Evolutionary conservation across 129 eudicot genomes (phyloP).

Genomic region (Lactuca sativa): DNA sequence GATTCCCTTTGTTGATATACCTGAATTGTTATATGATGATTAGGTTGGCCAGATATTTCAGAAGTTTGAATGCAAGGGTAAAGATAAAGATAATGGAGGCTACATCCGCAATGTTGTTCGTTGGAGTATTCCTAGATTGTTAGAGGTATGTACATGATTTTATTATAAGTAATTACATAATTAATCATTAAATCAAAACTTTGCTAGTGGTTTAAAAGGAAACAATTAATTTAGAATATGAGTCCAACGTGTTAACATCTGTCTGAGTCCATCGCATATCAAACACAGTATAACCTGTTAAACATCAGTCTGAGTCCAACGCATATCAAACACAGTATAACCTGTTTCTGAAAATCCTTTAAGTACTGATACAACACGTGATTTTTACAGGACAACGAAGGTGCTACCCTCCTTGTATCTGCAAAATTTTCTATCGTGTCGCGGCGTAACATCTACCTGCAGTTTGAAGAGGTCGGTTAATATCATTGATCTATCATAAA

Average conservation of each 20-base stretch:
- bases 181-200: too few species aligned
- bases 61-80: slow-evolving; percentile 73
- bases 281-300: too few species aligned
- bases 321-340: too few species aligned
- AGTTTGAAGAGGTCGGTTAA: slow-evolving; percentile 79
- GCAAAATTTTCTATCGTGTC: slow-evolving; percentile 90
- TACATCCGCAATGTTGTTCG: slow-evolving; percentile 77
- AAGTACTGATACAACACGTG: neutral
- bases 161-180: too few species aligned
- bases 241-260: too few species aligned
- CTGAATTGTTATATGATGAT: slow-evolving; percentile 22
- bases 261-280: too few species aligned
- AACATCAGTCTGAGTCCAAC: too few species aligned
- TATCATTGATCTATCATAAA: slow-evolving; percentile 11
- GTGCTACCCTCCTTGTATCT: slow-evolving; percentile 90
- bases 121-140: slow-evolving; percentile 75
- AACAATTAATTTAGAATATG: too few species aligned
- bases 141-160: slow-evolving; percentile 49
- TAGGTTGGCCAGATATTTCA: slow-evolving; percentile 95
- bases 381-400: slow-evolving; percentile 75
- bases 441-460: slow-evolving; percentile 63
- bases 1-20: slow-evolving; percentile 15
- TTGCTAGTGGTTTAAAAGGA: too few species aligned
- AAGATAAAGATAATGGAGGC: slow-evolving; percentile 53
- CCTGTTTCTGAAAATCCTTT: too few species aligned